Evolutionary conservation across 495 filamentous ascomycete species (phyloP).

Genomic region (Aspergillus coremiiformis): DNA sequence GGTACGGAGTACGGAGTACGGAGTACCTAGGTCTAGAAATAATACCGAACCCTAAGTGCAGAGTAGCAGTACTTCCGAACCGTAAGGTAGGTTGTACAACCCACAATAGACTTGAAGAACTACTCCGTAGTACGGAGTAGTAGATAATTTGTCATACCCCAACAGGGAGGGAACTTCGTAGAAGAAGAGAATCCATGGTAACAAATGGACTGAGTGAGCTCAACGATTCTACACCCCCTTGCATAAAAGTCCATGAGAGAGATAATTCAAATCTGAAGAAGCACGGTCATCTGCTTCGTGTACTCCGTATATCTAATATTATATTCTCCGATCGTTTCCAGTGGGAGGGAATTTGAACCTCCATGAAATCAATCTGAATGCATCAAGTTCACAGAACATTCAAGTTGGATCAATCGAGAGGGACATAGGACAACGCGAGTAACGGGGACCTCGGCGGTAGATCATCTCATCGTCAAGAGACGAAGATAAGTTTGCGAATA

Average conservation of each 20-base stretch:
- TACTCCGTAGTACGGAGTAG: neutral
- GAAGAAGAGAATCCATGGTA: neutral
- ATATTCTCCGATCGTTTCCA: neutral
- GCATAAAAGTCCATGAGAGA: neutral
- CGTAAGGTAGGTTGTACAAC: neutral
- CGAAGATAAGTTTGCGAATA: no score
- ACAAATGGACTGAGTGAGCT: no score
- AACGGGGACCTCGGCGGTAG: no score
- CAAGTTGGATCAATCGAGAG: no score
- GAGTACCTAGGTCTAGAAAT: no score
- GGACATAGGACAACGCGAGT: no score
- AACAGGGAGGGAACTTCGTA: neutral
- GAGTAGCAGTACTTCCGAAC: neutral
- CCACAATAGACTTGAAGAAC: neutral
- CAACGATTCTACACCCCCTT: neutral
- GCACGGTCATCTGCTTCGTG: neutral
- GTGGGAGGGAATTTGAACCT: no score
- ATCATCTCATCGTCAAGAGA: no score
- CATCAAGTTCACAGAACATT: no score
- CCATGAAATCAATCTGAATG: no score
- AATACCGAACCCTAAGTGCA: neutral
- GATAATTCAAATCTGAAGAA: neutral
- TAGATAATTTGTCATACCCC: neutral
- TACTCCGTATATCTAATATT: neutral
- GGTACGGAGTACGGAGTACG: no score